These are phyloP conservation scores for Debaryomyces prosopidis DNA, from an alignment of 805 yeast species.

Conservation along the genomic window DNA sequence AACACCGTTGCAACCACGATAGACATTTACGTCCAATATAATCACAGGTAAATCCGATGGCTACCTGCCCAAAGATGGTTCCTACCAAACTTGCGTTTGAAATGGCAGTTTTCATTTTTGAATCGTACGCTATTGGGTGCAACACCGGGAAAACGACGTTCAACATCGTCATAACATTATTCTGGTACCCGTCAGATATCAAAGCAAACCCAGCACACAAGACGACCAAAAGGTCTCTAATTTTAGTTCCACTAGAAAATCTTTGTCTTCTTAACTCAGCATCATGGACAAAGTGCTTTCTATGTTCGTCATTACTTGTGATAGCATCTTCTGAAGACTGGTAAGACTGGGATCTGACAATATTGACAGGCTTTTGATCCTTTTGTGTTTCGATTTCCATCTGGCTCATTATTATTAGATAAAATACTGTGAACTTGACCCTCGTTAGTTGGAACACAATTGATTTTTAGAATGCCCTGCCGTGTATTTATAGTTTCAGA, in stretches of 20 bases:
- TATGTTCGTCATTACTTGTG: background rate
- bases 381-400: no score
- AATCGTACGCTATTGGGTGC: conserved; percentile 44
- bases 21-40: conserved; percentile 71
- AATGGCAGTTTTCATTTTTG: conserved; percentile 58
- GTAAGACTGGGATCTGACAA: background rate
- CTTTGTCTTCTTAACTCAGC: conserved; percentile 30
- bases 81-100: conserved; percentile 71
- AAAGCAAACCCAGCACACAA: conserved; percentile 74
- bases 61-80: conserved; percentile 70
- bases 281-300: conserved; percentile 29
- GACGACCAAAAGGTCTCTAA: conserved; percentile 43
- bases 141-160: conserved; percentile 50
- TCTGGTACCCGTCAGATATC: conserved; percentile 77
- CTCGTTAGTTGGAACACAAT: no score
- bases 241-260: conserved; percentile 22
- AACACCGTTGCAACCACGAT: conserved; percentile 62
- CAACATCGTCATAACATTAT: conserved; percentile 70
- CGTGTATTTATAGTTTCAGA: no score
- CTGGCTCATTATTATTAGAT: no score
- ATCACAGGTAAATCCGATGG: conserved; percentile 63
- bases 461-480: no score
- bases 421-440: no score
- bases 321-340: conserved; percentile 1
- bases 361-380: background rate